phyloP scores from a whole-genome alignment of 1,284 basidiomycete genomes.

The Papiliotrema fonsecae region DNA sequence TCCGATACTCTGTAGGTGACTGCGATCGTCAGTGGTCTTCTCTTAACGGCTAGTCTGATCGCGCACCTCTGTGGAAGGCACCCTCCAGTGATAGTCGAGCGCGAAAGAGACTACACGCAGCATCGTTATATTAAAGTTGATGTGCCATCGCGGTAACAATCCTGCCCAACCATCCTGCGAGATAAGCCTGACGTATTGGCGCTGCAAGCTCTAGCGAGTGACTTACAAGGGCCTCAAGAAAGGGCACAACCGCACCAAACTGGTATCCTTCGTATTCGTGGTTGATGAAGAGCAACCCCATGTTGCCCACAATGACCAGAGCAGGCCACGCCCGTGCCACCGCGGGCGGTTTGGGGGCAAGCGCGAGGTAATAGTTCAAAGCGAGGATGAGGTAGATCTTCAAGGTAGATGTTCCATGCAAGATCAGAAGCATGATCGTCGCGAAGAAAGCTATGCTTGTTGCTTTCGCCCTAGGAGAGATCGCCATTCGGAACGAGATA shows the following conservation, averaged over 20 bases:
- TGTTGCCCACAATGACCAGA: conserved; percentile 63
- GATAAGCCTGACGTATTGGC: neutral
- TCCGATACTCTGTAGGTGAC: conserved; percentile 34
- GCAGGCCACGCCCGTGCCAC: conserved; percentile 29
- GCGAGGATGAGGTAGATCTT: conserved; percentile 72
- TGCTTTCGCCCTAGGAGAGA: conserved; percentile 45
- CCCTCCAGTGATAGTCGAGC: conserved; percentile 83
- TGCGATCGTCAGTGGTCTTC: conserved; percentile 9
- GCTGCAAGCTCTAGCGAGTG: neutral
- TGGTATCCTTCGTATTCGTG: conserved; percentile 72
- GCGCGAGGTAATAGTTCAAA: conserved; percentile 67
- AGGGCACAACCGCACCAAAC: conserved; percentile 58
- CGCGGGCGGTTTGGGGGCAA: conserved; percentile 35
- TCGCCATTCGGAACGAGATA: conserved; percentile 50
- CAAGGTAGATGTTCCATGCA: conserved; percentile 82
- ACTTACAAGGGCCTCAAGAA: conserved; percentile 57
- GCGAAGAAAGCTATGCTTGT: conserved; percentile 56
- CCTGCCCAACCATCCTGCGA: conserved; percentile 60
- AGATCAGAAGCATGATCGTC: conserved; percentile 61
- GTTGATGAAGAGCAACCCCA: conserved; percentile 67
- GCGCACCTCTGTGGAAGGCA: neutral
- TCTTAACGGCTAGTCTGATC: too few relatives aligned
- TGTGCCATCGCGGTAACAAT: conserved; percentile 83
- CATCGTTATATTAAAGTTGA: conserved; percentile 96
- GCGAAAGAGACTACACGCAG: conserved; percentile 87